Percentiles rank a stretch among this genome's conserved stretches.
These are phyloP conservation scores for Leccinellum albellum DNA, from an alignment of 768 basidiomycete species.

Conservation along the genomic window DNA sequence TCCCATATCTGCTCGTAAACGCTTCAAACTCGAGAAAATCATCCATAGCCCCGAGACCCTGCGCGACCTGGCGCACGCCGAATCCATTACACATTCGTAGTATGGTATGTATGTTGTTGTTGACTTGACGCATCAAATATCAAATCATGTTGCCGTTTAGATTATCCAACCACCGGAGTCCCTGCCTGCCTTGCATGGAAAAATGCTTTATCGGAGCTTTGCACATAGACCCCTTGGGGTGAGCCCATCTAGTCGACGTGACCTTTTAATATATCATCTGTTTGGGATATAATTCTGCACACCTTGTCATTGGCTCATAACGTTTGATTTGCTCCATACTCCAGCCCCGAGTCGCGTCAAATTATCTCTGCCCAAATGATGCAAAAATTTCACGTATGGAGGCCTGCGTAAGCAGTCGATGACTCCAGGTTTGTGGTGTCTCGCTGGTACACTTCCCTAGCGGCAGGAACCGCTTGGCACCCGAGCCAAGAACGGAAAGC, in stretches of 20 bases:
- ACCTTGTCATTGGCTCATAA: not conserved
- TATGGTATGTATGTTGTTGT: not conserved
- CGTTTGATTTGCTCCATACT: not conserved
- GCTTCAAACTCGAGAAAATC: slow-evolving; percentile 67
- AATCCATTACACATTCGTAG: not conserved
- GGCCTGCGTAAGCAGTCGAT: slow-evolving; percentile 34
- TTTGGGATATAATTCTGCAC: slow-evolving; percentile 2
- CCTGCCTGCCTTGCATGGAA: not conserved
- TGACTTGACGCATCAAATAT: not conserved
- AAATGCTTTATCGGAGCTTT: not conserved
- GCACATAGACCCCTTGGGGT: slow-evolving; percentile 9
- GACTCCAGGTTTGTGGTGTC: slow-evolving; percentile 36
- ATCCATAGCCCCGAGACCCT: slow-evolving; percentile 66
- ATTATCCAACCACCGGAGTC: not conserved
- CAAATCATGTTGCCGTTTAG: not conserved
- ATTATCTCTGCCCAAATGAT: slow-evolving; percentile 34
- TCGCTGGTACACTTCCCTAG: slow-evolving; percentile 40
- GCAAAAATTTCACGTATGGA: slow-evolving; percentile 35
- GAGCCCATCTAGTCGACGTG: slow-evolving; percentile 10
- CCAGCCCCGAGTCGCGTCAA: not conserved
- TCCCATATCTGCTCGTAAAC: slow-evolving; percentile 74
- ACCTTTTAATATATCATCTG: slow-evolving; percentile 10
- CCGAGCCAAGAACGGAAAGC: slow-evolving; percentile 60
- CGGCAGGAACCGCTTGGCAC: slow-evolving; percentile 41
- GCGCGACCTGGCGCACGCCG: slow-evolving; percentile 38